A percentile compares a stretch with the other conserved stretches of the same genome.
These are phyloP conservation scores for Botrytis porri DNA, from an alignment of 2,329 filamentous ascomycete genomes.

Conservation along the genomic window DNA sequence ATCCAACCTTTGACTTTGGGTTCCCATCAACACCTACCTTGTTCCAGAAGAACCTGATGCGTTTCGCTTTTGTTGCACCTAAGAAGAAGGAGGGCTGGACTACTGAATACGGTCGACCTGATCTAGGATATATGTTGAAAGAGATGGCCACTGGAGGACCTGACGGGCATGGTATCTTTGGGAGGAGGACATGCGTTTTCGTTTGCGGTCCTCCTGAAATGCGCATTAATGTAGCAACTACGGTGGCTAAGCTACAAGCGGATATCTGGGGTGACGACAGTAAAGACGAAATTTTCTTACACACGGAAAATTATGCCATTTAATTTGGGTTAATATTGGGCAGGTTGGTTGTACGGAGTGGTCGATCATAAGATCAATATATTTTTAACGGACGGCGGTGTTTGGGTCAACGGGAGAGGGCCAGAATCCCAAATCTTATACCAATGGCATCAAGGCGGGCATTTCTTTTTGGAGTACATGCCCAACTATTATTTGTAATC, in stretches of 20 bases:
- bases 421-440: slow-evolving; percentile 12
- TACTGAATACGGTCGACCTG: slow-evolving; percentile 87
- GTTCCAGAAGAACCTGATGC: slow-evolving; percentile 86
- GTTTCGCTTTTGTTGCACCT: slow-evolving; percentile 77
- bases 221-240: slow-evolving; percentile 82
- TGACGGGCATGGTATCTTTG: slow-evolving; percentile 67
- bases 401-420: slow-evolving; percentile 9
- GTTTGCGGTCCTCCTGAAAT: slow-evolving; percentile 88
- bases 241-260: slow-evolving; percentile 77
- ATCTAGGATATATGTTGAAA: slow-evolving; percentile 81
- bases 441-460: slow-evolving; percentile 3
- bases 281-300: slow-evolving; percentile 87
- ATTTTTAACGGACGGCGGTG: slow-evolving; percentile 3
- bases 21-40: slow-evolving; percentile 82
- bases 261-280: slow-evolving; percentile 76
- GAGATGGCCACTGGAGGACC: slow-evolving; percentile 73
- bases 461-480: not conserved
- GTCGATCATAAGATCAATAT: slow-evolving; percentile 4
- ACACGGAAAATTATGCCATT: slow-evolving; percentile 92
- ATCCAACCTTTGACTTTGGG: slow-evolving; percentile 67
- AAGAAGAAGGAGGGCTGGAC: slow-evolving; percentile 78
- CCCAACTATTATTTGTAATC: slow-evolving; percentile 14
- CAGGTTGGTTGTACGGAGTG: not conserved
- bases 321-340: slow-evolving; percentile 41
- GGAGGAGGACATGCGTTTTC: slow-evolving; percentile 80